Base-by-base conservation (phyloP, 176 grass and related monocot genomes). In the Themeda triandra region DNA sequence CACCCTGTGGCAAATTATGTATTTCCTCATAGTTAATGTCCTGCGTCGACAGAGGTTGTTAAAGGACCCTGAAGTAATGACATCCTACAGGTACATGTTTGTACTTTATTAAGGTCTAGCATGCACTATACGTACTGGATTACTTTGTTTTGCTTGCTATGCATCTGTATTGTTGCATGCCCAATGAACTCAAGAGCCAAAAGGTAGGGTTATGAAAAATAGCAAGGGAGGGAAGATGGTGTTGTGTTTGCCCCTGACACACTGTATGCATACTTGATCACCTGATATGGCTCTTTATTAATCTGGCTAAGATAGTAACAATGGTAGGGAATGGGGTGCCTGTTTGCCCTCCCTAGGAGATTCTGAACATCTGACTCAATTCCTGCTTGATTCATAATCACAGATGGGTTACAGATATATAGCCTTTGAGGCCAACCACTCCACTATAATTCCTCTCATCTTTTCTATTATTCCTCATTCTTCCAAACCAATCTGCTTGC, bases 1-100 rank as follows among this genome's bases (percentile, higher is more conserved):
- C 74, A 95, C 93, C 23, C 45, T 98, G 37, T 98, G 96, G 96
- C 96, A 98, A 79, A 32, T 98, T 80, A 86, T 92, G 63, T 94
- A 98, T 86, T 95, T 94, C 33, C 77, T 98, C 71, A 91, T 98
- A 78, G 96, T 98, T 41, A 83, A 98, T 63, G 93, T 98, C 42
- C 83, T 98, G n/a, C 91, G 96, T 6, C 82, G 91, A 66, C 96
- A 98, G 60, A 87, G 96, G 58, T 79, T 98, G 36, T 84, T 98
- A 79, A 92, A 33, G 49, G 96, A 98, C 53, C 96, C 96, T 37
- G 96, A 98, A 90, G 93, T 98, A 79, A 98, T 98, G 96, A 98
- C 96, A 78, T 98, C 96, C 74, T 98, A 98, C 81, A 97, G 94
- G 94, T 97, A 86, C 6, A 13, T 76, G 56, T 82, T 54, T 76